Evolutionary conservation across 768 basidiomycete genomes (phyloP), one percentile per base, ranked within the genome.

Genomic region (Fomitopsis serialis): DNA sequence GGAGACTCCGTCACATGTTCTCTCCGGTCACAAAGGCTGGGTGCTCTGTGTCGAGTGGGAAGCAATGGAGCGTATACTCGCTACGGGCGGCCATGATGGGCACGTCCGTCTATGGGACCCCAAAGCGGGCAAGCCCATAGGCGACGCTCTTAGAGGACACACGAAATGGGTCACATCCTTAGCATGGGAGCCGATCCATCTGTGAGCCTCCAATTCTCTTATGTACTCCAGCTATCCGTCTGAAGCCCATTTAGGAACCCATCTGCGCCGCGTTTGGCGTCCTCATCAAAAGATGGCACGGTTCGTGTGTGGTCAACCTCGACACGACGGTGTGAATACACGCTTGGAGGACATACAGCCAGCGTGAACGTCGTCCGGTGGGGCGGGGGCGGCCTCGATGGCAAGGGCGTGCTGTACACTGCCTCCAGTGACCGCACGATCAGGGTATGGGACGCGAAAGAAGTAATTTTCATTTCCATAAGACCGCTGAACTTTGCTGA

Each of bases 11-110:
- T 91, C 89, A 37, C 87, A 91, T 65, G 87, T 85, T 13, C 77
- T 98, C 17, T 70, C 79, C 0, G 97, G 97, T 0, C 97, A 99
- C 64, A 84, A 84, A 59, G 95, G 94, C 0, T 98, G 95, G 96
- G 93, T 99, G 1, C 77, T 98, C 1, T 98, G 93, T 61, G 90
- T 94, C 4, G 97, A 98, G 64, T 99, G 96, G 95, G 94, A 98
- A 62, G 89, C 90, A 0, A 79, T 90, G 76, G 95, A 98, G 65
- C 74, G 93, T 42, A 87, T 85, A 61, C 72, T 98, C 13, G 96
- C 95, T 0, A 93, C 91, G 3, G 97, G 97, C 1, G 94, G 94
- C 0, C 88, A 98, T 64, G 95, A 99, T 68, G 90, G 92, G 17
- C 89, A 93, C 62, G 91, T 93, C 56, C 76, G 93, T 48, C 69